Base-by-base conservation (phyloP, 2,329 filamentous ascomycete genomes). In the Fusarium sororula region DNA sequence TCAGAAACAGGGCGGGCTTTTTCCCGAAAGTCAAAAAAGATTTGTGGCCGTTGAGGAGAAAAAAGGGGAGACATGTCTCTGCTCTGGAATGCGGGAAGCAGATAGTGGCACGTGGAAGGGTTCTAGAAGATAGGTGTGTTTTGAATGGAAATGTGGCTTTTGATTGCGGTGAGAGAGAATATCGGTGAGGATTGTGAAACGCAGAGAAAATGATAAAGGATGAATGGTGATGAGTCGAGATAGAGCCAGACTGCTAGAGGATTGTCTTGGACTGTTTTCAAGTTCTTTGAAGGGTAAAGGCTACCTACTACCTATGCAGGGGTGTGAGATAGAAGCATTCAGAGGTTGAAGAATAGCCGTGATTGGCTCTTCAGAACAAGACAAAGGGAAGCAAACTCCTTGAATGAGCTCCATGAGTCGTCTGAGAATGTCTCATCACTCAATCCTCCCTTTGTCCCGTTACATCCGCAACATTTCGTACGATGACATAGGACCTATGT, bases 11-110 rank as follows among this genome's bases (percentile, higher is more conserved):
- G 51, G 51, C 14, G 51, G 14, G 24, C 14, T 28, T 55, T 48
- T 28, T 3, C n/a, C 30, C 42, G 32, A 68, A 74, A 74, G 68
- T 63, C 61, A 68, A 65, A 72, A 37, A 45, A 55, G 28, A 17
- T 20, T 48, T 62, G 51, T 45, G 41, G 42, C 66, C 70, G 70
- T 73, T 73, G 58, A 57, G 48, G n/a, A 32, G n/a, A 39, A 39
- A 39, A 53, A 39, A 32, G 37, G 51, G 47, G 54, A 41, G 60
- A 55, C n/a, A 45, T 26, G 53, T 30, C 32, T 62, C 14, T 53
- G 20, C 26, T 48, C 51, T 74, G 72, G 72, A 74, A 74, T 74
- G 72, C 72, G 68, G 72, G 72, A 72, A 66, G 48, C 20, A 28
- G 15, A 37, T 42, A 39, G 51, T 37, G 48, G 48, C n/a, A 6